These are phyloP conservation scores for Schizopora paradoxa DNA, from an alignment of 1,284 basidiomycete genomes.

Conservation along the genomic window DNA sequence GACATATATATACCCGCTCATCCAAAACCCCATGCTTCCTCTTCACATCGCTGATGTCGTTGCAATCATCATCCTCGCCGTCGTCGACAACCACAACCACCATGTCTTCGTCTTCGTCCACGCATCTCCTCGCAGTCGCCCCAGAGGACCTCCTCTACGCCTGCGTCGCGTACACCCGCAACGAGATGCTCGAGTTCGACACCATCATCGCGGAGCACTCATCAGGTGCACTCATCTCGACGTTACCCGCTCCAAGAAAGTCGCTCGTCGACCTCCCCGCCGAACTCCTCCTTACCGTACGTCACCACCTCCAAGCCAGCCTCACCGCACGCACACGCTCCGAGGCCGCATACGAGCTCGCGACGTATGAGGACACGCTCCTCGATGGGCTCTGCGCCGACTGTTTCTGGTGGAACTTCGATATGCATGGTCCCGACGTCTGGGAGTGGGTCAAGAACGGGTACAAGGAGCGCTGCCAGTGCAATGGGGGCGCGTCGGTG, in stretches of 20 bases:
- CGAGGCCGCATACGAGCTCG: slow-evolving; percentile 34
- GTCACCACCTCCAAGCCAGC: slow-evolving; percentile 33
- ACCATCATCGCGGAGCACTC: slow-evolving; percentile 25
- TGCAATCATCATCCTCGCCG: neutral
- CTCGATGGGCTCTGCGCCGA: slow-evolving; percentile 39
- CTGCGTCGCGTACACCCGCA: slow-evolving; percentile 42
- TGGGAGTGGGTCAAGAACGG: slow-evolving; percentile 36
- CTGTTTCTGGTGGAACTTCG: slow-evolving; percentile 41
- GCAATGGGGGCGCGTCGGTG: slow-evolving; percentile 16
- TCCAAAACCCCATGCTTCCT: neutral
- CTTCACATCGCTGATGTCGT: neutral
- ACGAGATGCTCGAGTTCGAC: slow-evolving; percentile 38
- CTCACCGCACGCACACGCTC: slow-evolving; percentile 32
- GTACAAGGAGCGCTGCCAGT: slow-evolving; percentile 17
- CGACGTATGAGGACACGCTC: slow-evolving; percentile 36
- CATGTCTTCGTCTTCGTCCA: neutral
- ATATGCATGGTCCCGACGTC: slow-evolving; percentile 43
- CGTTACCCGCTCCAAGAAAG: slow-evolving; percentile 10
- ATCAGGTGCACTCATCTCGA: slow-evolving; percentile 22
- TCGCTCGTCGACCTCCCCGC: slow-evolving; percentile 35
- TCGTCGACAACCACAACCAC: neutral
- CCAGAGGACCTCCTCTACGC: slow-evolving; percentile 39
- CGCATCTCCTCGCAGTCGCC: neutral
- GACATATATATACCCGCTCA: neutral
- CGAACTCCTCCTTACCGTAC: slow-evolving; percentile 45